A percentile compares a stretch with the other conserved stretches of the same genome.
Evolutionary conservation across 1,284 basidiomycete genomes (phyloP).

Genomic region (Apiotrichum porosum): DNA sequence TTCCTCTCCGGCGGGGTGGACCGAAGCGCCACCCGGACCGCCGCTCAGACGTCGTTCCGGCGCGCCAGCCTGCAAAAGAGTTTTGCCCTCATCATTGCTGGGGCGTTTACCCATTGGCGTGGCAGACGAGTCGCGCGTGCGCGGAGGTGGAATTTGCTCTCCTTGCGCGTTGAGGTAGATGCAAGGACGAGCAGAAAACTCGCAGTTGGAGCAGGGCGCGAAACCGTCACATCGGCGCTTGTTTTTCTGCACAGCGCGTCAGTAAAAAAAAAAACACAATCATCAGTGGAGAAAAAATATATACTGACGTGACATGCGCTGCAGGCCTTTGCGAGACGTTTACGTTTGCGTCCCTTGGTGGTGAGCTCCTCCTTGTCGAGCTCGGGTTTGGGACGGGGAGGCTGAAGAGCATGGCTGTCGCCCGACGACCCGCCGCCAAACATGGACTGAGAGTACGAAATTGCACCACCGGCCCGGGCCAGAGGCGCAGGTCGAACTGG

Average conservation of each 20-base stretch:
- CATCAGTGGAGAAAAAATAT: background rate
- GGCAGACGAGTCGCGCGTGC: conserved; percentile 37
- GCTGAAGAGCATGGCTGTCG: background rate
- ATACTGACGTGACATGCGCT: conserved; percentile 47
- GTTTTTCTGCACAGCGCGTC: conserved; percentile 43
- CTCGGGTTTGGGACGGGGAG: conserved; percentile 11
- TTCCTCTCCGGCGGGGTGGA: conserved; percentile 1
- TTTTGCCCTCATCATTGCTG: conserved; percentile 10
- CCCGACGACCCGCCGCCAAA: conserved; percentile 6
- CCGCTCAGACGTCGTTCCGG: conserved; percentile 6
- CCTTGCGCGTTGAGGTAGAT: conserved; percentile 49
- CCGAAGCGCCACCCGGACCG: background rate
- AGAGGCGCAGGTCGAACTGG: conserved; percentile 9
- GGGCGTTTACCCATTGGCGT: conserved; percentile 12
- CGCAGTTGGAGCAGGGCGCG: conserved; percentile 53
- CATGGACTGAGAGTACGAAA: conserved; percentile 12
- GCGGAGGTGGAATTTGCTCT: conserved; percentile 46
- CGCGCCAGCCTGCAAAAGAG: background rate
- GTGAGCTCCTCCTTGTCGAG: conserved; percentile 44
- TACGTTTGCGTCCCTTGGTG: conserved; percentile 47
- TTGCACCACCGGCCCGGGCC: background rate
- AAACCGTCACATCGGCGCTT: conserved; percentile 53
- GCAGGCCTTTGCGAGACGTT: conserved; percentile 48
- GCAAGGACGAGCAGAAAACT: conserved; percentile 51
- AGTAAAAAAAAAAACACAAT: background rate